Conservation (phyloP, 345 rosid genomes). For the Hibiscus mutabilis region DNA sequence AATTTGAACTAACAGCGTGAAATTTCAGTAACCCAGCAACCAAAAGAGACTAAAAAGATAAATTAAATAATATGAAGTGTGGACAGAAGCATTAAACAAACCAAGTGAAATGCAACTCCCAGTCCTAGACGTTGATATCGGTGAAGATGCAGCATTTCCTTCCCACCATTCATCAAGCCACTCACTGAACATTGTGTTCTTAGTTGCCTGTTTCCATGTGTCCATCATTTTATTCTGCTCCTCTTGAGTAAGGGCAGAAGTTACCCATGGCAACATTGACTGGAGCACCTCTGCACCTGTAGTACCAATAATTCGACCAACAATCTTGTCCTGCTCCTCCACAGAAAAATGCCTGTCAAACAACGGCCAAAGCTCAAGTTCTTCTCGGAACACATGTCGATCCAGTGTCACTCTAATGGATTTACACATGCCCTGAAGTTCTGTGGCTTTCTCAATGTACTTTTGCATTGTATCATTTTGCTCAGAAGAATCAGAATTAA, state of each 20-base stretch:
- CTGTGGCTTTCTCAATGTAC: slow-evolving; percentile 46
- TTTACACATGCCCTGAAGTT: slow-evolving; percentile 62
- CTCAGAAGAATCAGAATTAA: slow-evolving; percentile 14
- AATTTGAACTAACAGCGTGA: not conserved
- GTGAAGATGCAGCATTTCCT: slow-evolving; percentile 28
- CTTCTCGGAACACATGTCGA: slow-evolving; percentile 52
- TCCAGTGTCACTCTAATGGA: slow-evolving; percentile 50
- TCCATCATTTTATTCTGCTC: slow-evolving; percentile 66
- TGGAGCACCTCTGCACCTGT: slow-evolving; percentile 67
- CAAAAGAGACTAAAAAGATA: not conserved
- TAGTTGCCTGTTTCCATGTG: slow-evolving; percentile 57
- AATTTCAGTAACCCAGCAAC: slow-evolving; percentile 6
- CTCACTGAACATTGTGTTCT: slow-evolving; percentile 59
- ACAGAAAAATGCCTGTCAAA: slow-evolving; percentile 57
- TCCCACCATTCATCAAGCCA: slow-evolving; percentile 68
- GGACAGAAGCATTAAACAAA: slow-evolving; percentile 11
- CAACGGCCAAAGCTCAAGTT: slow-evolving; percentile 61
- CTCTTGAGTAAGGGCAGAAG: slow-evolving; percentile 53
- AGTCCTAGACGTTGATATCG: slow-evolving; percentile 34
- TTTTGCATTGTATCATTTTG: slow-evolving; percentile 17
- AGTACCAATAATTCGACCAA: slow-evolving; percentile 56
- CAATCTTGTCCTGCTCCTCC: slow-evolving; percentile 53
- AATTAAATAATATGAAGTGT: not conserved
- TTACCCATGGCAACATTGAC: slow-evolving; percentile 63
- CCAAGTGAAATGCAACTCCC: slow-evolving; percentile 44